A percentile compares a stretch with the other conserved stretches of the same genome.
Evolutionary conservation across 495 filamentous ascomycete genomes (phyloP).

Genomic region (Clavariopsis aquatica): DNA sequence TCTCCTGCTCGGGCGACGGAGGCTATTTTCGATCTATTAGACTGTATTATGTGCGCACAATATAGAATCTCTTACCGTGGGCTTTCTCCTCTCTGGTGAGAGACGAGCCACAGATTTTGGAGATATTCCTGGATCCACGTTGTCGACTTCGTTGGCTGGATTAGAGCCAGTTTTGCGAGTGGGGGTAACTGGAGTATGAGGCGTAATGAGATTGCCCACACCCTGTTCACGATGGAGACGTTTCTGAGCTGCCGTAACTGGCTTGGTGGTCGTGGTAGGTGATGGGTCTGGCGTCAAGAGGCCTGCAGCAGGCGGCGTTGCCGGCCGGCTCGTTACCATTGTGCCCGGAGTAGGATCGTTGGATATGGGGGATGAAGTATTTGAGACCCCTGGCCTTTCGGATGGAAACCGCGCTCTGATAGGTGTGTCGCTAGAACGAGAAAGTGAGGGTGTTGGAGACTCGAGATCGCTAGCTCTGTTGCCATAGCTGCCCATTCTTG

Average conservation of each 20-base stretch:
- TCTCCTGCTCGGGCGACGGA: constrained; percentile 33
- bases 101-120: constrained; percentile 25
- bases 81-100: constrained; percentile 34
- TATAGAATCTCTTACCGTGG: constrained; percentile 19
- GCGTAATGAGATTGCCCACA: constrained; percentile 5
- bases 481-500: constrained; percentile 28
- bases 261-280: neutral
- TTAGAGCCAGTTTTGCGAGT: constrained; percentile 20
- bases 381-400: constrained; percentile 19
- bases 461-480: constrained; percentile 23
- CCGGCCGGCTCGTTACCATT: constrained; percentile 13
- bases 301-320: constrained; percentile 13
- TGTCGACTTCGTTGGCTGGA: constrained; percentile 22
- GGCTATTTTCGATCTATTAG: constrained; percentile 13
- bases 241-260: constrained; percentile 5
- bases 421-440: constrained; percentile 20
- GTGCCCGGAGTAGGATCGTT: constrained; percentile 22
- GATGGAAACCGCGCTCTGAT: constrained; percentile 5
- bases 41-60: neutral
- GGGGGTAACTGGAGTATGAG: constrained; percentile 32
- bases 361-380: constrained; percentile 30
- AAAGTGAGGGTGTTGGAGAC: constrained; percentile 20
- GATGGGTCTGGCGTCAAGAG: constrained; percentile 15
- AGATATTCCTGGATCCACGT: constrained; percentile 32
- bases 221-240: constrained; percentile 6